Evolutionary conservation across 352 stramenopile species (phyloP).

Genomic region (Pythium apleroticum): DNA sequence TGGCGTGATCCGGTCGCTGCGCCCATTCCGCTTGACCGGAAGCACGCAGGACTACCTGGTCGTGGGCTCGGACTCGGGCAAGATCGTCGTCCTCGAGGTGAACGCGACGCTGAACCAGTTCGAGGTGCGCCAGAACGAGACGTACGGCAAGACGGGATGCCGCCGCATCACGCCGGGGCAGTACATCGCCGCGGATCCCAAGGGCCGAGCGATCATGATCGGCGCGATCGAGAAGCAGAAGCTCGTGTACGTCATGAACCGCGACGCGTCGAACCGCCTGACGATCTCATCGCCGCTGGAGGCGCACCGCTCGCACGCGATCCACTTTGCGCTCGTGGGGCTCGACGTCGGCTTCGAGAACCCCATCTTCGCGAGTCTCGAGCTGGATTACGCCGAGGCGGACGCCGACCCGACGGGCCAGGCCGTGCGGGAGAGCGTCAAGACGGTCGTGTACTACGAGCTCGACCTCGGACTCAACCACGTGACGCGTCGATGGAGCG

Average conservation of each 20-base stretch:
- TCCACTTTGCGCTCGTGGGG: conserved; percentile 94
- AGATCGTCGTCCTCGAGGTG: conserved; percentile 95
- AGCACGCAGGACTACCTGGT: conserved; percentile 95
- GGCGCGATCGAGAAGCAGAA: conserved; percentile 98
- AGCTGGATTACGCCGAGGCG: conserved; percentile 93
- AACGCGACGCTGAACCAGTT: conserved; percentile 76
- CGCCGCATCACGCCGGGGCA: conserved; percentile 97
- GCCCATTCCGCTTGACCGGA: conserved; percentile 86
- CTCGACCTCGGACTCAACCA: conserved; percentile 99
- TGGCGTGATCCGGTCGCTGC: conserved; percentile 91
- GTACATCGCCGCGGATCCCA: conserved; percentile 97
- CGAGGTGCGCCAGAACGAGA: conserved; percentile 91
- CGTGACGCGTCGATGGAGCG: conserved; percentile 95
- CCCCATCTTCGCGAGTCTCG: conserved; percentile 97
- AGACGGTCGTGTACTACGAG: conserved; percentile 98
- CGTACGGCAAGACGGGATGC: conserved; percentile 96
- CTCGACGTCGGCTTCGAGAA: conserved; percentile 99
- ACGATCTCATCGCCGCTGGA: conserved; percentile 99
- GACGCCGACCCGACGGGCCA: conserved; percentile 83
- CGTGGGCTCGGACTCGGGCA: conserved; percentile 95
- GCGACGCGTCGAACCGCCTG: conserved; percentile 91
- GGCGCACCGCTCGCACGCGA: conserved; percentile 94
- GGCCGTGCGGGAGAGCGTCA: conserved; percentile 73
- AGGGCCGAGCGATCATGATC: conserved; percentile 96
- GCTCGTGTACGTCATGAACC: conserved; percentile 99